Base-by-base conservation (phyloP, 257 asterid species). In the Solanum chmielewskii region DNA sequence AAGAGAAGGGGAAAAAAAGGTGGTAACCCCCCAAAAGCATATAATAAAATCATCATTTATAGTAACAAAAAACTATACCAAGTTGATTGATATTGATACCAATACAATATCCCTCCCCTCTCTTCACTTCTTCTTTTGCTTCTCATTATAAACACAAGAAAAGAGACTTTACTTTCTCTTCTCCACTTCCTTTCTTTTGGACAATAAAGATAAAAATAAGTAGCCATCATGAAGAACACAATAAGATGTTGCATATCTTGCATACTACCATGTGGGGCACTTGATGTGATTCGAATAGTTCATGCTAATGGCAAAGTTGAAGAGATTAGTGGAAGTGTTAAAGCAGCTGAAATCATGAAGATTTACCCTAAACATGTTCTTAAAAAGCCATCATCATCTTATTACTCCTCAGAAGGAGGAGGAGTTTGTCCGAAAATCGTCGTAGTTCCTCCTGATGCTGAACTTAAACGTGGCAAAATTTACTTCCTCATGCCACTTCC, bases 161-260 rank as follows among this genome's bases (percentile, higher is more conserved):
- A 89, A 76, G 73, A 89, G 86, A 85, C 90, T 77, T 86, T 88
- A 71, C 86, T 80, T 78, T 86, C 75, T 89, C 84, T 83, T 83
- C 74, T 83, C 68, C 35, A 45, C 86, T 59, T 71, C 4, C 83
- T 86, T 86, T 56, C 77, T 35, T 83, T 88, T 76, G 56, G 86
- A 88, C 88, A 85, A 89, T 74, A 60, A 45, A 64, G 39, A 71
- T 15, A 27, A 88, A 84, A 68, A 29, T 23, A 64, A 81, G 12
- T 27, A 56, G 85, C 27, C 9, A 80, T 84, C 84, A 96, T 96
- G 99, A 95, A 89, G 89, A 93, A 91, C 90, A 78, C 93, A 37
- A 92, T 97, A 45, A 92, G 97, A 88, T 97, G 99, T 89, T 97
- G 98, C 98, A 97, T 97, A 92, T 95, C 99, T 33, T 97, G 99